phyloP scores from a whole-genome alignment of 2,329 filamentous ascomycete species.

The Colletotrichum karsti region DNA sequence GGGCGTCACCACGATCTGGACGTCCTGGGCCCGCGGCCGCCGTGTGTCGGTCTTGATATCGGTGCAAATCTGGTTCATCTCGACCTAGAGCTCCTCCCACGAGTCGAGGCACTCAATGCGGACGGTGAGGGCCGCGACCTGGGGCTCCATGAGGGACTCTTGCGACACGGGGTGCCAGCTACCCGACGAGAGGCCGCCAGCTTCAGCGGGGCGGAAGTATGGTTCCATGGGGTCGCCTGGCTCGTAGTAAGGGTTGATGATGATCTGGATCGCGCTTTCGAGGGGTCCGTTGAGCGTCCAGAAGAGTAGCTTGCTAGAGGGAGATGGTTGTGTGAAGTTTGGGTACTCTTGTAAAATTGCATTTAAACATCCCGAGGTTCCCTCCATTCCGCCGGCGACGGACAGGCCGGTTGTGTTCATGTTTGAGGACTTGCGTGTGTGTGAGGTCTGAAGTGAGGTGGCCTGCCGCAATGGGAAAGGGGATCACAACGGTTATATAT shows the following conservation, averaged over 20 bases:
- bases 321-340: neutral
- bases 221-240: constrained; percentile 14
- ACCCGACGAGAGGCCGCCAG: neutral
- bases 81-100: neutral
- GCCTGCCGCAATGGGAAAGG: too few relatives aligned
- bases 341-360: neutral
- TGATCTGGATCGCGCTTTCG: constrained; percentile 23
- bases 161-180: constrained; percentile 29
- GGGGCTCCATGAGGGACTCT: constrained; percentile 16
- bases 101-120: neutral
- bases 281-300: constrained; percentile 13
- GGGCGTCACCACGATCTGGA: constrained; percentile 22
- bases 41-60: neutral
- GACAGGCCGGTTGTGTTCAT: neutral
- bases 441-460: too few relatives aligned
- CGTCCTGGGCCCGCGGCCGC: constrained; percentile 5
- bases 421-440: neutral
- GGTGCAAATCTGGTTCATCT: neutral
- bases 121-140: neutral
- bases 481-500: too few relatives aligned
- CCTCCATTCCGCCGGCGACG: neutral
- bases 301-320: neutral
- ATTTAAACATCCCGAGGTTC: too few relatives aligned
- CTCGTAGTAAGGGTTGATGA: constrained; percentile 7
- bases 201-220: constrained; percentile 11